Conservation (phyloP, 805 yeast species). For the Metschnikowia amazonensis region DNA sequence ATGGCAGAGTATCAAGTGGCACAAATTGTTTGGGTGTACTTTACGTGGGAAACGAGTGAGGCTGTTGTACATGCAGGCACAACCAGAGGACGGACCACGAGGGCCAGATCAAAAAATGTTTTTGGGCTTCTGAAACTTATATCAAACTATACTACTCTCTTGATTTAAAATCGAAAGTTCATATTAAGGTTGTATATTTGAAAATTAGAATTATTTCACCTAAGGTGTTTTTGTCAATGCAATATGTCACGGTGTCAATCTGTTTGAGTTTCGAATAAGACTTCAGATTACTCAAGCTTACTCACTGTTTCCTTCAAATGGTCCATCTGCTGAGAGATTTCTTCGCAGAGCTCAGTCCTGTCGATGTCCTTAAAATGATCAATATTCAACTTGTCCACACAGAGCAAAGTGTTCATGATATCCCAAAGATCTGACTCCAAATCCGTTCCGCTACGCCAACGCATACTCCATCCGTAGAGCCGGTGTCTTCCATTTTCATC, state of each 20-base stretch:
- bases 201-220: background rate
- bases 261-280: background rate
- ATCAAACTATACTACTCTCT: background rate
- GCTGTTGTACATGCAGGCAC: background rate
- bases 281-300: slow-evolving; percentile 28
- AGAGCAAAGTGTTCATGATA: slow-evolving; percentile 51
- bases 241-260: background rate
- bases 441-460: slow-evolving; percentile 49
- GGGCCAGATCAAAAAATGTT: background rate
- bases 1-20: background rate
- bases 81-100: background rate
- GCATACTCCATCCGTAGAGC: slow-evolving; percentile 56
- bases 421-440: slow-evolving; percentile 59
- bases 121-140: background rate
- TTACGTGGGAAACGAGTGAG: background rate
- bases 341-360: slow-evolving; percentile 45
- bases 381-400: slow-evolving; percentile 47
- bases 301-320: slow-evolving; percentile 29
- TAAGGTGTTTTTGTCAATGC: background rate
- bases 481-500: slow-evolving; percentile 47
- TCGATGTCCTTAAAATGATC: slow-evolving; percentile 42
- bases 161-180: no score
- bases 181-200: no score
- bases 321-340: slow-evolving; percentile 44
- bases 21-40: background rate